Evolutionary conservation across 768 basidiomycete genomes (phyloP).

Genomic region (Trametes elegans): DNA sequence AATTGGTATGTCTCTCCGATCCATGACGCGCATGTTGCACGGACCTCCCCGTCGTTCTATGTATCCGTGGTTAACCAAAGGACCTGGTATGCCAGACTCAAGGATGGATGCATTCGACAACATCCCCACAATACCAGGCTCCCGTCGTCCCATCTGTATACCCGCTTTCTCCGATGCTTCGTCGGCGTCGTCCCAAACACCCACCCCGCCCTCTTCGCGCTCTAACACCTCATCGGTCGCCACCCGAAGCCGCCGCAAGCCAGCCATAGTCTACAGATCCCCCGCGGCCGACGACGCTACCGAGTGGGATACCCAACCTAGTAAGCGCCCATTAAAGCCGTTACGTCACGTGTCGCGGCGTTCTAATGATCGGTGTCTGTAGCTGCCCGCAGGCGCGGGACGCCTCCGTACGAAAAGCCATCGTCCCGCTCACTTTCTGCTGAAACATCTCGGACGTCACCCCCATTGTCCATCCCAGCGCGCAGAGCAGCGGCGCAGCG

Average conservation of each 20-base stretch:
- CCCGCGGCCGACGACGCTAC: conserved; percentile 41
- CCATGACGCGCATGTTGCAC: background rate
- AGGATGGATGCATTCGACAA: conserved; percentile 18
- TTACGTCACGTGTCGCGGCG: conserved; percentile 12
- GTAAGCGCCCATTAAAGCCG: conserved; percentile 25
- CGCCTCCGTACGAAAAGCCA: conserved; percentile 11
- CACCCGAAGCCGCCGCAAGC: conserved; percentile 48
- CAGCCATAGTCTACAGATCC: conserved; percentile 55
- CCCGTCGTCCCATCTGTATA: conserved; percentile 14
- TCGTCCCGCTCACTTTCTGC: background rate
- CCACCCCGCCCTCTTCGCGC: background rate
- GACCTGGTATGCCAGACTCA: background rate
- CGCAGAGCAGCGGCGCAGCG: conserved; percentile 6
- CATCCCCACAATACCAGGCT: conserved; percentile 14
- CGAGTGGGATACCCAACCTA: conserved; percentile 7
- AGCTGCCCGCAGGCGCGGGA: conserved; percentile 22
- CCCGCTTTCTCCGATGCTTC: conserved; percentile 7
- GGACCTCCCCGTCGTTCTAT: too few species aligned
- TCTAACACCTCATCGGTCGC: conserved; percentile 8
- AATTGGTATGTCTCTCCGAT: background rate
- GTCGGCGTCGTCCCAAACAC: conserved; percentile 10
- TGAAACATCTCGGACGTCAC: background rate
- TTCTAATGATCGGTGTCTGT: conserved; percentile 14
- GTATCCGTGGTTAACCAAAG: background rate
- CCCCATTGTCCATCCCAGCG: background rate